These are phyloP conservation scores for Paramecium sonneborni DNA, from an alignment of 73 alveolate species.

Conservation along the genomic window DNA sequence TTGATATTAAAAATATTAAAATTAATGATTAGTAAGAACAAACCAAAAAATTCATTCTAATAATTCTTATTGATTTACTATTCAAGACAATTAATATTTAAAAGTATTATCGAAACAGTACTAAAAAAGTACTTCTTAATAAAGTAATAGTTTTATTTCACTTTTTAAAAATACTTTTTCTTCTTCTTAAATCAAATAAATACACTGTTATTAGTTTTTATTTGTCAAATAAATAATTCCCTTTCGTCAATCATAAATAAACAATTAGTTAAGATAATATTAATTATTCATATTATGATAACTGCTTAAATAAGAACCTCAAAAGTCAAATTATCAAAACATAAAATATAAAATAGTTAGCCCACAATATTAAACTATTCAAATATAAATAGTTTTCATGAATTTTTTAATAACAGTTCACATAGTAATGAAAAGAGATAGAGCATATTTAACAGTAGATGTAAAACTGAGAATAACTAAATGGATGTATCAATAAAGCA, in stretches of 20 bases:
- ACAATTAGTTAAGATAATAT: neutral
- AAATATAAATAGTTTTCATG: conserved; percentile 39
- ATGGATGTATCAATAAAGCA: neutral
- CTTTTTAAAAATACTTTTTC: conserved; percentile 71
- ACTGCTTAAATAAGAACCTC: neutral
- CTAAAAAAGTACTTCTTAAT: neutral
- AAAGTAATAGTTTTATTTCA: neutral
- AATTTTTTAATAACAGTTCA: neutral
- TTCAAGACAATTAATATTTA: neutral
- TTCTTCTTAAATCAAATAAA: conserved; percentile 93
- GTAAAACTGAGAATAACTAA: neutral
- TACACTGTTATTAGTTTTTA: conserved; percentile 89
- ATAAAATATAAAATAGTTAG: neutral
- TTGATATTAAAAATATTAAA: neutral
- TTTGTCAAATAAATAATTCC: neutral
- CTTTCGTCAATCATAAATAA: neutral
- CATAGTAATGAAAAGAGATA: neutral
- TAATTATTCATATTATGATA: conserved; percentile 11
- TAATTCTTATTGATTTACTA: too few species aligned
- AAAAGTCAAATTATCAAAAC: neutral
- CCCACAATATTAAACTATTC: neutral
- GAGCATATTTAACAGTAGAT: neutral
- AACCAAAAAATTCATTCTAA: neutral
- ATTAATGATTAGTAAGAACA: neutral
- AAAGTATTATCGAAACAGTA: neutral